Percentiles rank a stretch among this genome's conserved stretches.
Conservation (phyloP, 345 rosid genomes). For the Excoecaria agallocha region DNA sequence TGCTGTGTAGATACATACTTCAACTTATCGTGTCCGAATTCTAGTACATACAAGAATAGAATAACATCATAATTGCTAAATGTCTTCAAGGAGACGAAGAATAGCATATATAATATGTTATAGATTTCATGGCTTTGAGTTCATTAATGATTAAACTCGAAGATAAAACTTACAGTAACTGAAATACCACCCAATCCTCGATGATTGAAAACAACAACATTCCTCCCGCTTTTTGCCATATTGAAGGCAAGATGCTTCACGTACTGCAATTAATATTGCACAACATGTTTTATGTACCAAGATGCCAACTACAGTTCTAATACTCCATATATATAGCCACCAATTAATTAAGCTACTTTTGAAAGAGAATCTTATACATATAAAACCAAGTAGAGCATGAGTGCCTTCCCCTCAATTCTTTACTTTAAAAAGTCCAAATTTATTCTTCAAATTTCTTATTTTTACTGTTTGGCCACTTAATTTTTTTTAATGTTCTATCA, state of each 20-base stretch:
- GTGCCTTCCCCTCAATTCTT: too few relatives aligned
- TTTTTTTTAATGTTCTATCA: too few relatives aligned
- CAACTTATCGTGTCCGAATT: background rate
- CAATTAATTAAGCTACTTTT: slow-evolving; percentile 4
- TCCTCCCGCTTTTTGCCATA: slow-evolving; percentile 69
- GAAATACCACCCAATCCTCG: slow-evolving; percentile 90
- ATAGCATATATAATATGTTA: too few relatives aligned
- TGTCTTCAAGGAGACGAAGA: background rate
- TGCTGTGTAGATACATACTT: background rate
- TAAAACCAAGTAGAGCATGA: too few relatives aligned
- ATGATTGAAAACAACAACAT: slow-evolving; percentile 87
- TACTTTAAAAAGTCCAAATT: too few relatives aligned
- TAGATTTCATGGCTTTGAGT: background rate
- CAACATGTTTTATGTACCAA: background rate
- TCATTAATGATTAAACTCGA: background rate
- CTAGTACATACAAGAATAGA: background rate
- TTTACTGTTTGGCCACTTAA: too few relatives aligned
- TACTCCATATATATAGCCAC: background rate
- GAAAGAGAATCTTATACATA: too few relatives aligned
- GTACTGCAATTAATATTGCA: slow-evolving; percentile 47
- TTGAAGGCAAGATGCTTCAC: slow-evolving; percentile 68
- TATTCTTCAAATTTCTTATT: too few relatives aligned
- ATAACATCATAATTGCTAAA: background rate
- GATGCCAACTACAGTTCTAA: background rate
- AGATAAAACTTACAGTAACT: slow-evolving; percentile 62